Conservation (phyloP, 2,329 filamentous ascomycete genomes). For the Xylaria sp. region DNA sequence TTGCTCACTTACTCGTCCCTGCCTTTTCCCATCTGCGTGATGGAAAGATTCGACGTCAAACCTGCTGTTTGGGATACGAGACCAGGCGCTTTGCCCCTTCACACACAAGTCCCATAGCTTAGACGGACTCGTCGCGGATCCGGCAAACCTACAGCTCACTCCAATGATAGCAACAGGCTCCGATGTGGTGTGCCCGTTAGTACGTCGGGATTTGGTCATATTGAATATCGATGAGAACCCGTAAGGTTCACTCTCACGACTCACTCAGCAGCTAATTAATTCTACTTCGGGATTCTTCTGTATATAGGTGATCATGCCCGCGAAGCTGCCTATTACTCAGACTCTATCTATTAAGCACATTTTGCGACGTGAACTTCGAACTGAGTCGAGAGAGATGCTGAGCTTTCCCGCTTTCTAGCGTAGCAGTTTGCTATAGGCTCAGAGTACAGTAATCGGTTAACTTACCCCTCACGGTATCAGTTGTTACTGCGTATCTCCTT, state of each 20-base stretch:
- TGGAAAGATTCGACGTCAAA: constrained; percentile 14
- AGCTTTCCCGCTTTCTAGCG: neutral
- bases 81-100: neutral
- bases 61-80: constrained; percentile 6
- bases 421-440: neutral
- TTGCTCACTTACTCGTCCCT: neutral
- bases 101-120: constrained; percentile 24
- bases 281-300: neutral
- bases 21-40: neutral
- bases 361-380: neutral
- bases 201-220: neutral
- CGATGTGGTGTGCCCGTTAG: neutral
- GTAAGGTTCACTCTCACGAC: neutral
- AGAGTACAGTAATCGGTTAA: neutral
- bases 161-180: constrained; percentile 23
- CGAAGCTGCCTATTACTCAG: neutral
- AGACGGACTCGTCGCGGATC: constrained; percentile 7
- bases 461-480: neutral
- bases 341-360: neutral
- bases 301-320: neutral
- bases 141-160: constrained; percentile 19
- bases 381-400: neutral
- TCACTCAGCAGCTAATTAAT: neutral
- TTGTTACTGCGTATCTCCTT: neutral
- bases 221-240: neutral